phyloP scores from a whole-genome alignment of 805 yeast genomes.

The Pichia californica region DNA sequence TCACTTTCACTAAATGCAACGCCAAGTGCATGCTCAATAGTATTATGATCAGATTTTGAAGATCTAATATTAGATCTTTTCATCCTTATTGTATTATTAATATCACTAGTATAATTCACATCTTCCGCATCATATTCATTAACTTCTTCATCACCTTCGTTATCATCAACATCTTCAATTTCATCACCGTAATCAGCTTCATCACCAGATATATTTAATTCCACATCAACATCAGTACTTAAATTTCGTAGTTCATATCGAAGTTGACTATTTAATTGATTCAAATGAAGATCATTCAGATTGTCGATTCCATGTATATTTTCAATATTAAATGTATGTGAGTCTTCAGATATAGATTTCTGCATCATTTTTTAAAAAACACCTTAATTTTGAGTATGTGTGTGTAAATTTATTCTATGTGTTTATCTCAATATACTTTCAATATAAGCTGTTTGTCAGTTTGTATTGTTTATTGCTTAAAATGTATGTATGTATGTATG shows the following conservation, averaged over 20 bases:
- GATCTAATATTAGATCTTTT: not conserved
- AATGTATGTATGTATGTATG: no score
- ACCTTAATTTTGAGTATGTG: no score
- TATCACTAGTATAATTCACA: no score
- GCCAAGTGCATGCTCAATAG: not conserved
- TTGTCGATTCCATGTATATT: conserved; percentile 8
- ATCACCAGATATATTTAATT: not conserved
- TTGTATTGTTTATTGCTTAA: no score
- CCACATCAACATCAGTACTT: conserved; percentile 7
- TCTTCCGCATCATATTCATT: not conserved
- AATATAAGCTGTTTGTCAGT: no score
- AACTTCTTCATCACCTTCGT: not conserved
- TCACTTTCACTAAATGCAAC: conserved; percentile 9
- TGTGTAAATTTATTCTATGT: no score
- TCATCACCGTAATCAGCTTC: conserved; percentile 3
- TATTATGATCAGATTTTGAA: not conserved
- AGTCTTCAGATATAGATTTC: conserved; percentile 4
- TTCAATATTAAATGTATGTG: conserved; percentile 7
- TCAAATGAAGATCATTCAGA: conserved; percentile 8
- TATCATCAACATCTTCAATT: not conserved
- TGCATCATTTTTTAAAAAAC: not conserved
- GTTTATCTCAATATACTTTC: no score
- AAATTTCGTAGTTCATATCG: conserved; percentile 9
- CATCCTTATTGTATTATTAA: not conserved
- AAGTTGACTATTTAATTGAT: conserved; percentile 9